Evolutionary conservation across 1,139 yeast genomes (phyloP), one percentile per base, ranked within the genome.

Genomic region (Eremothecium sinecaudum): DNA sequence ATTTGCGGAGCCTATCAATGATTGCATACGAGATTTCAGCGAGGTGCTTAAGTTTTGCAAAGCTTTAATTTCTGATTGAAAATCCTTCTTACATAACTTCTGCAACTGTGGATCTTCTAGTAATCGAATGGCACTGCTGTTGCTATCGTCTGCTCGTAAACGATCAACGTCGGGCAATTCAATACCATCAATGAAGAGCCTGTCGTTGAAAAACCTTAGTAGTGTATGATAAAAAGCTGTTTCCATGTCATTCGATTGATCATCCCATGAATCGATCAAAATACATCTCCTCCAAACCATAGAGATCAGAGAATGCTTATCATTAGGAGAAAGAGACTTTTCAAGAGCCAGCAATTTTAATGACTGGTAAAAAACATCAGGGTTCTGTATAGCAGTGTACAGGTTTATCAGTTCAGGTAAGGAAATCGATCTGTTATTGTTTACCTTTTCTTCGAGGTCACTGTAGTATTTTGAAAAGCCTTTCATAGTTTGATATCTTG

Each of bases 211-310:
- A 31, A 39, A 55, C 19, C 43, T 36, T 6, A 44, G 21, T 21
- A 76, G 48, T 0, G 79, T 71, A 34, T 60, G 59, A 49, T 57
- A 75, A n/a, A 76, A 53, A 0, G 64, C 51, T 0, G 79, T 67
- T 24, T 63, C 60, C 4, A 70, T 59, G 35, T 64, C 59, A 19
- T 62, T 56, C n/a, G 62, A 56, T 15, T 73, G 51, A 10, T 53
- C 49, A 5, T 51, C 40, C 82, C 84, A 77, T 44, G 75, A 71
- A 44, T 75, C 79, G 1, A 71, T 65, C n/a, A 74, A 48, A 7
- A 80, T 59, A 31, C 79, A 63, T 39, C 90, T 64, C 46, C 75
- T 63, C 90, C 92, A 80, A 2, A 79, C 60, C 11, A 67, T 50
- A 11, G 58, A 56, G 32, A 59, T 62, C 32, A 51, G 33, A 18